Base-by-base conservation (phyloP, 306 rosid genomes). In the Inga oerstediana region DNA sequence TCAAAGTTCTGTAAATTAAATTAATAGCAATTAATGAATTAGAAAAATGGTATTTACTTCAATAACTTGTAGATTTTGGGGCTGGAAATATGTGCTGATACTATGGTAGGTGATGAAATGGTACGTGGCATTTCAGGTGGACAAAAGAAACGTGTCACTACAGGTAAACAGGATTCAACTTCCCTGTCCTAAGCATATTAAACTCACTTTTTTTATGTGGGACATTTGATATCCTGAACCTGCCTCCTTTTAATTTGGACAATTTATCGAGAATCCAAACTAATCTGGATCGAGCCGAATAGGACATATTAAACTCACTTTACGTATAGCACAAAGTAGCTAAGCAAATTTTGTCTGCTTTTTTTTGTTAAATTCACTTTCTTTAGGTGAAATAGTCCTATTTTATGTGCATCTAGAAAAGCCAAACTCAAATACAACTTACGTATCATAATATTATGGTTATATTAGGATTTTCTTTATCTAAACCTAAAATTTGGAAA, bases 11-110 rank as follows among this genome's bases (percentile, higher is more conserved):
- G 39, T 13, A 59, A n/a, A 64, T 64, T 32, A 14, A 65, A 39
- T 35, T 2, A 20, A 16, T 9, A 67, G 4, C 8, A 52, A 52
- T 39, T 39, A 6, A 32, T 32, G 17, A 35, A 34, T 67, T 35
- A 32, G 41, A 5, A 30, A 24, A 2, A 62, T 27, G 37, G 8
- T 35, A 71, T 20, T 79, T 20, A 58, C 10, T 76, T 72, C 49
- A 45, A 37, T 68, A 69, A 34, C 37, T 67, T 52, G 24, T 65
- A 86, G 92, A 73, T 86, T 59, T 65, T 89, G 72, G 85, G 85
- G 68, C 58, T 89, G 66, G 92, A 89, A 73, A 84, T 74, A 17
- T 89, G 92, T 73, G 92, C 90, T 74, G 92, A 89, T 71, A 89
- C 86, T 54, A 15, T 86, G 72, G 85, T 85, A 3, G 88, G 88